Percentiles rank a stretch among this genome's conserved stretches.
phyloP scores from a whole-genome alignment of 805 yeast species.

The Isabelozyma heimii region DNA sequence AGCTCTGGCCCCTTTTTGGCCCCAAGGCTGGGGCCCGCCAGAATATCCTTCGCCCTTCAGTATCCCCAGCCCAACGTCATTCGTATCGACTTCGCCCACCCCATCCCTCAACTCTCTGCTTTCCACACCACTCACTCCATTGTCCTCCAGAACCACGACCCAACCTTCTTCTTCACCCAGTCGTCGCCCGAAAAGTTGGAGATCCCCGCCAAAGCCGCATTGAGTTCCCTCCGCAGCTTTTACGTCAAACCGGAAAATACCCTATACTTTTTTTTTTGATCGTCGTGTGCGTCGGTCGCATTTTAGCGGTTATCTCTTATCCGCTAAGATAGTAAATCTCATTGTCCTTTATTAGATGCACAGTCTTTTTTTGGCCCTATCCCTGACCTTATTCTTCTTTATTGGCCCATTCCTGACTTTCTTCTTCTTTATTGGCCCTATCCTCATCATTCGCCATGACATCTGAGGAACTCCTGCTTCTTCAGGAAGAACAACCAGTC shows the following conservation, averaged over 20 bases:
- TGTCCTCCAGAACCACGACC: neutral
- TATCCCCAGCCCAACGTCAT: neutral
- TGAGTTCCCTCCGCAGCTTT: neutral
- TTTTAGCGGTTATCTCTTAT: neutral
- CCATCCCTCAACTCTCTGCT: too few species aligned
- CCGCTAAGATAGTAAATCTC: neutral
- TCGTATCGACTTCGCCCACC: neutral
- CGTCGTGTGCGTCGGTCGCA: neutral
- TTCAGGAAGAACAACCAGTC: neutral
- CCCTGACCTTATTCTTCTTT: neutral
- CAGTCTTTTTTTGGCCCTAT: neutral
- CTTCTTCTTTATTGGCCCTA: neutral
- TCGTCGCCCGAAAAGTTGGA: neutral
- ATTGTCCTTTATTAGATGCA: too few species aligned
- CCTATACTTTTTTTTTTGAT: neutral
- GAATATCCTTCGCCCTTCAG: constrained; percentile 2
- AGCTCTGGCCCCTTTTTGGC: too few species aligned
- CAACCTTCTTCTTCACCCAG: neutral
- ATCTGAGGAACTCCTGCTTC: constrained; percentile 21
- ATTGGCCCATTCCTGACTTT: neutral
- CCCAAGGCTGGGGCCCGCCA: too few species aligned
- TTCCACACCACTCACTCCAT: too few species aligned
- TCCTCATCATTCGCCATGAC: constrained; percentile 11
- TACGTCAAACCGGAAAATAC: neutral
- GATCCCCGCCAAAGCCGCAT: neutral